Evolutionary conservation across 2,329 filamentous ascomycete genomes (phyloP).

Genomic region (Epicoccum nigrum): DNA sequence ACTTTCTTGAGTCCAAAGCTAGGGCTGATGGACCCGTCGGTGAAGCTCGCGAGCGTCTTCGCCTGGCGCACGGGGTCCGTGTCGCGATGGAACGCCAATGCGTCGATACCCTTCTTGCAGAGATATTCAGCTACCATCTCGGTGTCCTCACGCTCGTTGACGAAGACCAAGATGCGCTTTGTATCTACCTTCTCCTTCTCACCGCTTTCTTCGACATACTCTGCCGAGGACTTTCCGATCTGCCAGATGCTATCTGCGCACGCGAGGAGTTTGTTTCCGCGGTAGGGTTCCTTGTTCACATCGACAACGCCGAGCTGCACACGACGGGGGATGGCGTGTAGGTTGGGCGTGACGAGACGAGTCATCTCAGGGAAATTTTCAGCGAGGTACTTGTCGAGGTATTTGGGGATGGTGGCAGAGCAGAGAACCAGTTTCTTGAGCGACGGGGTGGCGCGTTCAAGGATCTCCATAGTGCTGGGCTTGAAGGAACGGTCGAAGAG

Average conservation of each 20-base stretch:
- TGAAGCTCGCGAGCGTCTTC: conserved; percentile 76
- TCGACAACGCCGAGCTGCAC: conserved; percentile 95
- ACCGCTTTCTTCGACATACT: conserved; percentile 34
- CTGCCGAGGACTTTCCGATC: conserved; percentile 68
- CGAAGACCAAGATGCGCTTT: conserved; percentile 91
- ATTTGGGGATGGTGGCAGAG: conserved; percentile 92
- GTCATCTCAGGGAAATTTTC: conserved; percentile 81
- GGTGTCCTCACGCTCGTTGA: conserved; percentile 93
- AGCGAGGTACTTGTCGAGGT: conserved; percentile 83
- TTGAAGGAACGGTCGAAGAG: conserved; percentile 93
- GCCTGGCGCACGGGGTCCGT: conserved; percentile 77
- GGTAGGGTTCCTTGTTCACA: conserved; percentile 89
- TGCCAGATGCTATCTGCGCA: conserved; percentile 95
- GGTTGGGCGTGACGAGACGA: conserved; percentile 90
- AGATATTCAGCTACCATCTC: conserved; percentile 81
- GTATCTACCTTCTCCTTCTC: conserved; percentile 66
- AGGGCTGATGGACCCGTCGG: conserved; percentile 33
- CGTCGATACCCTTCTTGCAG: conserved; percentile 83
- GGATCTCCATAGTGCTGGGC: conserved; percentile 78
- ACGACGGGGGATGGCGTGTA: conserved; percentile 92
- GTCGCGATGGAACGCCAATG: conserved; percentile 83
- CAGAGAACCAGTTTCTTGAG: conserved; percentile 88
- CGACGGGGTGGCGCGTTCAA: conserved; percentile 81
- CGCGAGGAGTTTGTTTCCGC: conserved; percentile 88
- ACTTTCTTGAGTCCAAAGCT: conserved; percentile 8